Percentiles rank a stretch among this genome's conserved stretches.
Conservation (phyloP, 306 rosid genomes). For the Parietaria judaica region DNA sequence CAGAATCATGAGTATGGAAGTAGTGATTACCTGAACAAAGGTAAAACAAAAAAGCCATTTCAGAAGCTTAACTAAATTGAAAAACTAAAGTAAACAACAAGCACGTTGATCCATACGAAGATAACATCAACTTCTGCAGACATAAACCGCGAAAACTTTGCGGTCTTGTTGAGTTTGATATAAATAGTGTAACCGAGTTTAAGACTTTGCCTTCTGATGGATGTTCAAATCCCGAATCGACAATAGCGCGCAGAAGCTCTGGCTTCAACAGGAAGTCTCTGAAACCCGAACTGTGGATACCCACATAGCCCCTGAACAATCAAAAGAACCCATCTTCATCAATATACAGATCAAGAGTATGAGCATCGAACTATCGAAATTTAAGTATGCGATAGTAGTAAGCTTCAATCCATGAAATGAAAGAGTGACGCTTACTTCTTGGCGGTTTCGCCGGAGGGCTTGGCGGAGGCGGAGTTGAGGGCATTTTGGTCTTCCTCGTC, state of each 20-base stretch:
- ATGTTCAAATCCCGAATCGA: conserved; percentile 79
- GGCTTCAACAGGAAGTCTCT: conserved; percentile 78
- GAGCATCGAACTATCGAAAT: background rate
- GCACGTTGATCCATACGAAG: too few relatives aligned
- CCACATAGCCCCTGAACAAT: conserved; percentile 61
- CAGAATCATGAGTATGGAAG: conserved; percentile 49
- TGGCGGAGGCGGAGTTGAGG: conserved; percentile 43
- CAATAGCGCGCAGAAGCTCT: conserved; percentile 75
- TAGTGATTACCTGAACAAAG: conserved; percentile 57
- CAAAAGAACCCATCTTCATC: conserved; percentile 3
- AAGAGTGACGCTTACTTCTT: conserved; percentile 40
- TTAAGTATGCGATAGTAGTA: background rate
- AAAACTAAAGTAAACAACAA: too few relatives aligned
- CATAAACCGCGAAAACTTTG: background rate
- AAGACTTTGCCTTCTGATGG: conserved; percentile 71
- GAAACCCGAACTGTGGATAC: conserved; percentile 78
- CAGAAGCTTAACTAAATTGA: conserved; percentile 2
- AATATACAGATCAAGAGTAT: background rate
- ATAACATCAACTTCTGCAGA: too few relatives aligned
- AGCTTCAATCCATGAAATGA: too few relatives aligned
- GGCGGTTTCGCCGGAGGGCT: conserved; percentile 41
- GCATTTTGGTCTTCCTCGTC: conserved; percentile 60
- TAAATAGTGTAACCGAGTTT: background rate
- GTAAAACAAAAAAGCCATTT: background rate
- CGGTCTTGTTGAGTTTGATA: too few relatives aligned